Percentiles rank a stretch among this genome's conserved stretches.
phyloP scores from a whole-genome alignment of 2,329 filamentous ascomycete genomes.

The Epichloe uncinata region DNA sequence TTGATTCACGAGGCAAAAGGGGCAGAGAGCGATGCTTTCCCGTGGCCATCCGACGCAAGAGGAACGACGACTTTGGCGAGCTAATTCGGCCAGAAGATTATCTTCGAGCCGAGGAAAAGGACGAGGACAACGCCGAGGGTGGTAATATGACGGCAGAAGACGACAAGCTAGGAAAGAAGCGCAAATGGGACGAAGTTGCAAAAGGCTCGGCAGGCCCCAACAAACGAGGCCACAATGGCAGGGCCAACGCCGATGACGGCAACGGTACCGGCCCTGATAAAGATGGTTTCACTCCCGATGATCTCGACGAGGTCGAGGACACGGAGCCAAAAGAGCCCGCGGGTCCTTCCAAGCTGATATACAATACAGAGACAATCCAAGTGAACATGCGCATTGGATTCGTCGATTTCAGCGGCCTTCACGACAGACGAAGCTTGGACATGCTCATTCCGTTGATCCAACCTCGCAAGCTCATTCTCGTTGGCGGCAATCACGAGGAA shows the following conservation, averaged over 20 bases:
- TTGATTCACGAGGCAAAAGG: conserved; percentile 79
- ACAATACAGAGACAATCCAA: conserved; percentile 47
- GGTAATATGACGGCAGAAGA: conserved; percentile 28
- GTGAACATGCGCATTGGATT: conserved; percentile 69
- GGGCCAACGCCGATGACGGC: conserved; percentile 31
- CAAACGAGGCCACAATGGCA: conserved; percentile 45
- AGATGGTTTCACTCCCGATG: conserved; percentile 33
- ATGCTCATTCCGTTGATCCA: conserved; percentile 92
- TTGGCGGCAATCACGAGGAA: conserved; percentile 67
- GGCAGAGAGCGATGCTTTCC: conserved; percentile 90
- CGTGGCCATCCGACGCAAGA: conserved; percentile 63
- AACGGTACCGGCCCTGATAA: conserved; percentile 23
- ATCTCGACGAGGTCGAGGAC: conserved; percentile 46
- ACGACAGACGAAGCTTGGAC: conserved; percentile 85
- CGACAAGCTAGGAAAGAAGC: conserved; percentile 72
- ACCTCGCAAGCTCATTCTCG: conserved; percentile 87
- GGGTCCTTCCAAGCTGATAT: conserved; percentile 65
- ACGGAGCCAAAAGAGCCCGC: conserved; percentile 33
- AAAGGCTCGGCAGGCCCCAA: conserved; percentile 26
- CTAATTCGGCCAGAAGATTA: conserved; percentile 90
- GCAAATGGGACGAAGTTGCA: conserved; percentile 73
- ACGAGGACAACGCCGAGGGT: conserved; percentile 52
- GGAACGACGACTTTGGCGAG: conserved; percentile 86
- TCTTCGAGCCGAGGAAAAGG: conserved; percentile 79
- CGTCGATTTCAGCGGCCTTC: conserved; percentile 83